phyloP scores from a whole-genome alignment of 352 stramenopile genomes.

The Discostella stelligera region DNA sequence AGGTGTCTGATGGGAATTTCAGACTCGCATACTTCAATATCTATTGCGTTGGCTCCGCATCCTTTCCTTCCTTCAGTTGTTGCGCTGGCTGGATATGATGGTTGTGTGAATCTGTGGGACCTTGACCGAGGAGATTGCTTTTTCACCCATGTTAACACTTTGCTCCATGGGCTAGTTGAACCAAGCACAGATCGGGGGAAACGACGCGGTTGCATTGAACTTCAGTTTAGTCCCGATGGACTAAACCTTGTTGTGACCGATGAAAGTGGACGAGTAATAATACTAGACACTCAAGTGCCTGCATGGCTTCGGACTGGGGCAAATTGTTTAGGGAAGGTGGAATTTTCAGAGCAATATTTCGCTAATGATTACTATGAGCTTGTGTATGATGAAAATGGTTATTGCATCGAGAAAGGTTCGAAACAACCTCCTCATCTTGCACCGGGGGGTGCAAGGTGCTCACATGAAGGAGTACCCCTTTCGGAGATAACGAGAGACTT shows the following conservation, averaged over 20 bases:
- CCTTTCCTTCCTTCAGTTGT: conserved; percentile 63
- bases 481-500: conserved; percentile 48
- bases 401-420: conserved; percentile 77
- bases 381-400: conserved; percentile 72
- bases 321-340: conserved; percentile 2
- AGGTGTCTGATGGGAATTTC: conserved; percentile 70
- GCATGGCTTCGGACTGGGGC: conserved; percentile 1
- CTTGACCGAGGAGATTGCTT: conserved; percentile 62
- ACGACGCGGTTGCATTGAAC: conserved; percentile 68
- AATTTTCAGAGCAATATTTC: conserved; percentile 78
- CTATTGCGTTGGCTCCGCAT: conserved; percentile 66
- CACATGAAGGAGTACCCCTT: conserved; percentile 56
- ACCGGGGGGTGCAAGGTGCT: conserved; percentile 61
- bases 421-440: conserved; percentile 71
- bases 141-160: conserved; percentile 61
- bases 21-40: conserved; percentile 59
- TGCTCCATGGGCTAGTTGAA: conserved; percentile 55
- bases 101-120: conserved; percentile 69
- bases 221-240: conserved; percentile 68
- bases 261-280: conserved; percentile 64
- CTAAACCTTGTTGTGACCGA: conserved; percentile 67
- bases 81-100: conserved; percentile 67
- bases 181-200: conserved; percentile 41
- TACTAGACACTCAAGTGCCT: conserved; percentile 59
- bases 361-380: conserved; percentile 82